Base-by-base conservation (phyloP, 176 grass and related monocot species). In the Oryza glumipatula region DNA sequence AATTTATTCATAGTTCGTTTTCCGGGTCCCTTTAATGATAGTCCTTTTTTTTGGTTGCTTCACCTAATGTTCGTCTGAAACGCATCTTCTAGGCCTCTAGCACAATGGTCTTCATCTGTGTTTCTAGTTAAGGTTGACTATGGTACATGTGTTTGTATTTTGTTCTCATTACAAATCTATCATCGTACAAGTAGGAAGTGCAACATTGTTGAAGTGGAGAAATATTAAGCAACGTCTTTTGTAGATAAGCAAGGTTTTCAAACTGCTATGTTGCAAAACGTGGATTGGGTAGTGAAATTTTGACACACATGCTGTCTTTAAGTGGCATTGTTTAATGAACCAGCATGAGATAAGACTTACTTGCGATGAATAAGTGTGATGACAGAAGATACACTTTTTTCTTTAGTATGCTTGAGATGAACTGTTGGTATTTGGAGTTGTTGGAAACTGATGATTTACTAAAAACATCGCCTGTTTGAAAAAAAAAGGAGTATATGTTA, bases 401-500 rank as follows among this genome's bases (percentile, higher is more conserved):
- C 13, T 22, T 65, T 49, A 80, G 19, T 28, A 84, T 60, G 26
- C 67, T 22, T 73, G 46, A 33, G 75, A 63, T 64, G 67, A n/a
- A 13, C 36, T 63, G 17, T 75, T 70, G n/a, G 14, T 16, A 43
- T 38, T 85, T 72, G 0, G 3, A 68, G 4, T 69, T 67, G 7
- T 51, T 73, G 38, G 49, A 11, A 45, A 75, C 54, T 36, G n/a
- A 44, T 28, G 46, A 61, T 87, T 83, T 63, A 14, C 49, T 72
- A 7, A 76, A 52, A 32, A 35, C 51, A 81, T 49, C 54, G 43
- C 19, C 19, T 72, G 49, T 77, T 89, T 81, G 39, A 71, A 38
- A 67, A 81, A 39, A 67, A 81, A 39, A 65, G 60, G 21, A n/a
- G 22, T 82, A 16, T 70, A 66, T 71, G 35, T 39, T 51, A 51